Percentiles rank a stretch among this genome's conserved stretches.
Evolutionary conservation across 768 basidiomycete species (phyloP).

Genomic region (Boletus insuetus): DNA sequence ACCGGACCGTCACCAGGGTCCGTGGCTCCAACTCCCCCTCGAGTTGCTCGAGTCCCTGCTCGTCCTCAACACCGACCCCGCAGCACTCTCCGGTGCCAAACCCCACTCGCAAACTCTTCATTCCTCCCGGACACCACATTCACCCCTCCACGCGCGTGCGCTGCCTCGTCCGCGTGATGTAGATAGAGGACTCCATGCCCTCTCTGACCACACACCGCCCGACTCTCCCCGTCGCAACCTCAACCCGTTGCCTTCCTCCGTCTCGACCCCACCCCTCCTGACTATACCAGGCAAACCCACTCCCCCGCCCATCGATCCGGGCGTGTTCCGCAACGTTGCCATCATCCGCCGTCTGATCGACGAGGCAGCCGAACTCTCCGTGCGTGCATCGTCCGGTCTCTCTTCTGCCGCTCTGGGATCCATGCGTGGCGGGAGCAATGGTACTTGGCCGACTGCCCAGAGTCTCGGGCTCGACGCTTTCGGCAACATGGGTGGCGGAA

Average conservation of each 20-base stretch:
- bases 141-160: slow-evolving; percentile 9
- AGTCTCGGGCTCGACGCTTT: slow-evolving; percentile 60
- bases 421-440: slow-evolving; percentile 45
- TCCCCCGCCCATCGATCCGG: slow-evolving; percentile 87
- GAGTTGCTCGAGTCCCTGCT: slow-evolving; percentile 84
- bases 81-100: slow-evolving; percentile 52
- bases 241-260: slow-evolving; percentile 34
- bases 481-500: slow-evolving; percentile 53
- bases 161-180: slow-evolving; percentile 31
- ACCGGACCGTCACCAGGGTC: slow-evolving; percentile 52
- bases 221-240: slow-evolving; percentile 40
- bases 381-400: slow-evolving; percentile 83
- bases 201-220: slow-evolving; percentile 39
- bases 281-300: slow-evolving; percentile 64
- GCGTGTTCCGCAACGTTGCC: slow-evolving; percentile 75
- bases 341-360: slow-evolving; percentile 81
- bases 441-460: slow-evolving; percentile 63
- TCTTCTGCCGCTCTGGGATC: slow-evolving; percentile 72
- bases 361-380: slow-evolving; percentile 84
- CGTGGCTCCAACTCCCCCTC: slow-evolving; percentile 86
- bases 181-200: slow-evolving; percentile 44
- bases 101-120: slow-evolving; percentile 37
- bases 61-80: slow-evolving; percentile 73
- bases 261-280: slow-evolving; percentile 45
- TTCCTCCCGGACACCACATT: slow-evolving; percentile 19